These are phyloP conservation scores for Medicago arabica DNA, from an alignment of 306 rosid species.

Conservation along the genomic window DNA sequence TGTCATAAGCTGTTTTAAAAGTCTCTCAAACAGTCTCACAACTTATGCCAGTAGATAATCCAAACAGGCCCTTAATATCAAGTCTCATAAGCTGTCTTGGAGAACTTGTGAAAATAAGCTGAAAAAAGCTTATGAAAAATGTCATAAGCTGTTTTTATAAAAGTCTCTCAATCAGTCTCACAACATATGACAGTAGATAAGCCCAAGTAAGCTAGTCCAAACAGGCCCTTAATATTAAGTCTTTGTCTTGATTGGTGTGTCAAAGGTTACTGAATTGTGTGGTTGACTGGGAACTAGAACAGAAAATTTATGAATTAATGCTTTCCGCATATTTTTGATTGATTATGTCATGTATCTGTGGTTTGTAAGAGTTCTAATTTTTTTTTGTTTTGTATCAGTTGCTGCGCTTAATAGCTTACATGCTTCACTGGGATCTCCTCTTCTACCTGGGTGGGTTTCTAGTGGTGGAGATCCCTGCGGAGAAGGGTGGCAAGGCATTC, in stretches of 20 bases:
- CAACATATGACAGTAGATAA: too few relatives aligned
- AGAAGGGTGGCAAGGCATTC: constrained; percentile 92
- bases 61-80: not conserved
- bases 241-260: constrained; percentile 11
- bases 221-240: not conserved
- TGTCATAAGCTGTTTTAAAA: too few relatives aligned
- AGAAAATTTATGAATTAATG: not conserved
- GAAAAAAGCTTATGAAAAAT: too few relatives aligned
- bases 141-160: too few relatives aligned
- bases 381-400: constrained; percentile 62
- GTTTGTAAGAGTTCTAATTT: constrained; percentile 43
- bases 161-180: too few relatives aligned
- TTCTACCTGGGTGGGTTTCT: constrained; percentile 85
- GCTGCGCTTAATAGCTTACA: constrained; percentile 84
- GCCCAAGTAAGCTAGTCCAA: too few relatives aligned
- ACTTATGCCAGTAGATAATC: too few relatives aligned
- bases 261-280: constrained; percentile 5
- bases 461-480: constrained; percentile 98
- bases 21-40: too few relatives aligned
- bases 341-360: constrained; percentile 6
- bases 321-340: constrained; percentile 32
- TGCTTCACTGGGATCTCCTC: constrained; percentile 74
- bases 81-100: too few relatives aligned
- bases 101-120: too few relatives aligned
- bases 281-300: constrained; percentile 21